These are phyloP conservation scores for Neurospora sp. DNA, from an alignment of 495 filamentous ascomycete species.

Conservation along the genomic window DNA sequence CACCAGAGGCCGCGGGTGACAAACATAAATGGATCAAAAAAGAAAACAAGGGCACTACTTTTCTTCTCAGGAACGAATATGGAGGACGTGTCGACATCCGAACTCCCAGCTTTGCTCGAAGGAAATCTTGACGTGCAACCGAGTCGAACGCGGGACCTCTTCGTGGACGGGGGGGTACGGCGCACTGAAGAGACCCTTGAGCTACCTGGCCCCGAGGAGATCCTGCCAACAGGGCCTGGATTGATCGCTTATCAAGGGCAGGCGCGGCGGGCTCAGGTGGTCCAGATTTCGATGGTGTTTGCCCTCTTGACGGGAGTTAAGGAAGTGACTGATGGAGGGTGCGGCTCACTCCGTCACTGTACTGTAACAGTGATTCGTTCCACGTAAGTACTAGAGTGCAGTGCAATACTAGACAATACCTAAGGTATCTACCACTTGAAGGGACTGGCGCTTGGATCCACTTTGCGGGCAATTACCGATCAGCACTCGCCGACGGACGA, in stretches of 20 bases:
- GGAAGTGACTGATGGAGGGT: background rate
- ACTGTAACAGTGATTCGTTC: background rate
- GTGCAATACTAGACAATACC: too few relatives aligned
- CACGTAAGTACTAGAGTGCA: background rate
- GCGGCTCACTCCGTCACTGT: background rate
- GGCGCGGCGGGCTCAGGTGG: background rate
- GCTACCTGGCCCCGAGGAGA: background rate
- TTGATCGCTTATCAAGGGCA: background rate
- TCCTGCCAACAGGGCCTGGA: background rate
- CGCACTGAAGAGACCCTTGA: background rate
- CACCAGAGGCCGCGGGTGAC: conserved; percentile 11
- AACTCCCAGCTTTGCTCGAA: background rate
- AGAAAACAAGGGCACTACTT: background rate
- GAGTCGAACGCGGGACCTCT: background rate
- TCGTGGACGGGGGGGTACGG: background rate
- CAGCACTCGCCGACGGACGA: too few relatives aligned
- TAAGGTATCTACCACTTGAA: too few relatives aligned
- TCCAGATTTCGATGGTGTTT: background rate
- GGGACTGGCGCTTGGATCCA: too few relatives aligned
- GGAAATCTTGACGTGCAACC: background rate
- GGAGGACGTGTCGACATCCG: background rate
- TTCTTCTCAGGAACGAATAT: background rate
- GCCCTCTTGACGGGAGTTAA: background rate
- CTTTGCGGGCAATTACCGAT: too few relatives aligned
- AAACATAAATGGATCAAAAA: background rate